Conservation (phyloP, 2,329 filamentous ascomycete genomes). For the Ceratocystis papillata region DNA sequence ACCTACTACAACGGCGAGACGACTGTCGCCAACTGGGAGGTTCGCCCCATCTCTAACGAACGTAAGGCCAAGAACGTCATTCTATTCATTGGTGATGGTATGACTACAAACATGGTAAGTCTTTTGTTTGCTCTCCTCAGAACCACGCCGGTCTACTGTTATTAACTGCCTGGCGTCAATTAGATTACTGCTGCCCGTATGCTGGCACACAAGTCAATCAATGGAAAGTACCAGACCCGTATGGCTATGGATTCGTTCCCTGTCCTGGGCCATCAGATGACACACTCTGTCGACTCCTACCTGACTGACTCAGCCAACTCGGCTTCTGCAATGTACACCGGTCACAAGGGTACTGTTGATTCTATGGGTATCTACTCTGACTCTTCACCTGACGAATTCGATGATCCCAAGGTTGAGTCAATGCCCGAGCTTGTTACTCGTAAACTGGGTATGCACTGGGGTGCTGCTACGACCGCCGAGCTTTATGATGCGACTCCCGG, state of each 20-base stretch:
- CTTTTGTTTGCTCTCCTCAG: neutral
- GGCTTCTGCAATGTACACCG: conserved; percentile 67
- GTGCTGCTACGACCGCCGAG: conserved; percentile 67
- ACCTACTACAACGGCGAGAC: conserved; percentile 62
- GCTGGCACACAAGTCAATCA: conserved; percentile 70
- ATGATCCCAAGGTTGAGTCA: conserved; percentile 78
- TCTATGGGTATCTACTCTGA: conserved; percentile 70
- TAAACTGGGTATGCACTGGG: conserved; percentile 50
- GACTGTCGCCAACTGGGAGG: conserved; percentile 65
- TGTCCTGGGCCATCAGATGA: conserved; percentile 80
- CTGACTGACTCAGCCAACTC: conserved; percentile 83
- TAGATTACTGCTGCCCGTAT: conserved; percentile 65
- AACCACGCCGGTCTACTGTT: too few relatives aligned
- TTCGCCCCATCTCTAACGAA: conserved; percentile 56
- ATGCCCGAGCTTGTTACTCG: conserved; percentile 69
- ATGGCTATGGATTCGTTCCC: conserved; percentile 76
- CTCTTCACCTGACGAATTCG: conserved; percentile 59
- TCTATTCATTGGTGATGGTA: conserved; percentile 66
- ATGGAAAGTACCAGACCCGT: conserved; percentile 67
- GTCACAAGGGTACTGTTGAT: conserved; percentile 76
- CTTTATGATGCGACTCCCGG: conserved; percentile 74
- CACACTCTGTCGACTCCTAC: conserved; percentile 72
- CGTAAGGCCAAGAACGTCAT: conserved; percentile 77
- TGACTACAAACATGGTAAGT: conserved; percentile 59
- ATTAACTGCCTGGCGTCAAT: neutral